These are phyloP conservation scores for Syncephalis plumigaleata DNA, from an alignment of 371 early-diverging fungal species.

Conservation along the genomic window DNA sequence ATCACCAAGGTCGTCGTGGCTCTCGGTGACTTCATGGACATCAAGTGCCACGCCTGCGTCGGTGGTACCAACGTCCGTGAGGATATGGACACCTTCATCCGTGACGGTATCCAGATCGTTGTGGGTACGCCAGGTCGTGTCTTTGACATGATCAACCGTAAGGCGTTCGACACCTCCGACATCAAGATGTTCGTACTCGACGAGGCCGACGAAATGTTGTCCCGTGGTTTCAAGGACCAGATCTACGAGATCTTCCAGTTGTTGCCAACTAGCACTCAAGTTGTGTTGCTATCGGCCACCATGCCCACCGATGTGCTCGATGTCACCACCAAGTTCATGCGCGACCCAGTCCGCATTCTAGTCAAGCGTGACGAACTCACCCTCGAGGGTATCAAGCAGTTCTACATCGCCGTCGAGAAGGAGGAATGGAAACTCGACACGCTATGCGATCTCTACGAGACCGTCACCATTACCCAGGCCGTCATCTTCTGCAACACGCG, in stretches of 20 bases:
- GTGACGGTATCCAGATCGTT: conserved; percentile 57
- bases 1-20: conserved; percentile 71
- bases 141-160: conserved; percentile 81
- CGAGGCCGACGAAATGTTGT: conserved; percentile 96
- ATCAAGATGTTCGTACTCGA: conserved; percentile 91
- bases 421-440: conserved; percentile 85
- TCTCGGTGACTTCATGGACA: conserved; percentile 70
- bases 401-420: conserved; percentile 82
- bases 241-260: conserved; percentile 84
- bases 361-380: conserved; percentile 95
- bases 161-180: conserved; percentile 49
- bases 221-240: conserved; percentile 87
- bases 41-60: conserved; percentile 67
- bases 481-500: conserved; percentile 94
- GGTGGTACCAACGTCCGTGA: conserved; percentile 82
- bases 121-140: conserved; percentile 94
- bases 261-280: conserved; percentile 69
- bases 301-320: conserved; percentile 86
- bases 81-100: conserved; percentile 44
- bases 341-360: conserved; percentile 80
- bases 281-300: conserved; percentile 83
- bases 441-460: conserved; percentile 82
- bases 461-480: conserved; percentile 84
- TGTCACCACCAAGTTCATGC: conserved; percentile 83
- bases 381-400: conserved; percentile 87